These are phyloP conservation scores for Suhomyces wounanorum DNA, from an alignment of 1,139 yeast species.

Conservation along the genomic window DNA sequence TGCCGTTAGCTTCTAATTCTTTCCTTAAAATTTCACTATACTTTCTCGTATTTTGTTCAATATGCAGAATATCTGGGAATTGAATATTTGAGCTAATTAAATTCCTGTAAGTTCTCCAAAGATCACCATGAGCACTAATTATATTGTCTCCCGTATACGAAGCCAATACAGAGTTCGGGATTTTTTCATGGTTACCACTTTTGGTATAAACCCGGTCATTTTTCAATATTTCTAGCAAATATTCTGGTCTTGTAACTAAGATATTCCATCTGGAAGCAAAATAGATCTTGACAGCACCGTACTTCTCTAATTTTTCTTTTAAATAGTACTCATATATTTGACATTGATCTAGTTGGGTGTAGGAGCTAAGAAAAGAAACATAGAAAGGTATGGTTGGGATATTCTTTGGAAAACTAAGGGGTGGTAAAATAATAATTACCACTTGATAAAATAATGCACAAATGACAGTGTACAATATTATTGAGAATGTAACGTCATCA, in stretches of 20 bases:
- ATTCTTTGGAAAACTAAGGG: constrained; percentile 35
- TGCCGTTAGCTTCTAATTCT: constrained; percentile 9
- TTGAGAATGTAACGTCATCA: background rate
- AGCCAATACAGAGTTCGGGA: constrained; percentile 57
- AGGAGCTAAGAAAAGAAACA: constrained; percentile 52
- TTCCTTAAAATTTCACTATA: constrained; percentile 20
- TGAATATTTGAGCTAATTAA: constrained; percentile 52
- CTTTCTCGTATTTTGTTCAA: constrained; percentile 36
- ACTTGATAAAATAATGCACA: constrained; percentile 4
- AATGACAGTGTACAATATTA: background rate
- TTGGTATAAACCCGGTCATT: constrained; percentile 55
- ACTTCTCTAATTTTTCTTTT: constrained; percentile 22
- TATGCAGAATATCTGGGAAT: constrained; percentile 44
- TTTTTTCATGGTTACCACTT: constrained; percentile 62
- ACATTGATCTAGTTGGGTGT: constrained; percentile 50
- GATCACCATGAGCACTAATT: constrained; percentile 58
- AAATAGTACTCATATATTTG: constrained; percentile 40
- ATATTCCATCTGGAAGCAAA: constrained; percentile 69
- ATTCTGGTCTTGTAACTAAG: constrained; percentile 52
- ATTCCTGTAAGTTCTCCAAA: constrained; percentile 54
- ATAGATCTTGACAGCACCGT: constrained; percentile 62
- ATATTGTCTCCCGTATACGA: constrained; percentile 64
- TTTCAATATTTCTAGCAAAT: constrained; percentile 47
- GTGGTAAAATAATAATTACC: constrained; percentile 29
- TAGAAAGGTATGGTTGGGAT: constrained; percentile 67